Evolutionary conservation across 148 eudicot species (phyloP).

Genomic region (Dysphania ambrosioides): DNA sequence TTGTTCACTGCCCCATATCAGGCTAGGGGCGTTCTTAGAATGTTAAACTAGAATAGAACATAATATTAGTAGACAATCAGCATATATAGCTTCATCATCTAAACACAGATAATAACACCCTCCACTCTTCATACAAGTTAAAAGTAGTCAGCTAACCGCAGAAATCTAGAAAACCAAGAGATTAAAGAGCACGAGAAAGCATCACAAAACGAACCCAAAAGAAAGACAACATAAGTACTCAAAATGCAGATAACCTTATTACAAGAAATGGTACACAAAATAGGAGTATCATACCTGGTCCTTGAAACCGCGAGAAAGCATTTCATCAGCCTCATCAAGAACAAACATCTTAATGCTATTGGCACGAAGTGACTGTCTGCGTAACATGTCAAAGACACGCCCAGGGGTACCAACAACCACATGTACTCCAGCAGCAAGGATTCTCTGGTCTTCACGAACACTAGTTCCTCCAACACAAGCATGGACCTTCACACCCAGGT

Average conservation of each 20-base stretch:
- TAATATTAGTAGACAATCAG: too few species aligned
- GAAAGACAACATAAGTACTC: too few species aligned
- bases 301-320: conserved; percentile 77
- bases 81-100: too few species aligned
- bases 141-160: too few species aligned
- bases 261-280: not conserved
- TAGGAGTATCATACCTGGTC: conserved; percentile 46
- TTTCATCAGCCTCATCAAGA: conserved; percentile 74
- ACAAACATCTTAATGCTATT: conserved; percentile 66
- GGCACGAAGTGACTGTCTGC: conserved; percentile 57
- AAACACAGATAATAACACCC: too few species aligned
- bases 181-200: too few species aligned
- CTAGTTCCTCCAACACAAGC: conserved; percentile 79
- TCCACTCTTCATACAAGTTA: too few species aligned
- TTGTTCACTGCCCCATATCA: too few species aligned
- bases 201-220: too few species aligned
- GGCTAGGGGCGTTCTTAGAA: too few species aligned
- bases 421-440: conserved; percentile 62
- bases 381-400: conserved; percentile 73
- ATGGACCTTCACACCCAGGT: conserved; percentile 70
- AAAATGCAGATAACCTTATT: not conserved
- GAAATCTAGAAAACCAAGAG: too few species aligned
- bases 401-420: conserved; percentile 81
- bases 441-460: conserved; percentile 68
- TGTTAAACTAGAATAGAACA: too few species aligned